These are phyloP conservation scores for Cryptococcus hybrid DNA, from an alignment of 1,284 basidiomycete genomes.

Conservation along the genomic window DNA sequence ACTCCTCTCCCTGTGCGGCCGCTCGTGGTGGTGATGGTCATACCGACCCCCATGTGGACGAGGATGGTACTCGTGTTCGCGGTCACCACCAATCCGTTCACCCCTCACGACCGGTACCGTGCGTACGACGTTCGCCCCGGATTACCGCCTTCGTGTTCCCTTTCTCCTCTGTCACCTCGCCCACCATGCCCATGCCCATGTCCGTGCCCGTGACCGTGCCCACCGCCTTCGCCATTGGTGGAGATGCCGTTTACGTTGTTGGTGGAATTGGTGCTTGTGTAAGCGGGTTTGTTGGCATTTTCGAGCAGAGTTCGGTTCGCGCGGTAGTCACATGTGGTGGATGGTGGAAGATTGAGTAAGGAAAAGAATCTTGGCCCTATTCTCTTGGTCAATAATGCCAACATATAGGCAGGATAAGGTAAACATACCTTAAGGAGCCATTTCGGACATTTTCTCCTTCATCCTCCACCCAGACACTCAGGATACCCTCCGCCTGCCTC, in stretches of 20 bases:
- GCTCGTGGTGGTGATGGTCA: too few species aligned
- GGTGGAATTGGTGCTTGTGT: neutral
- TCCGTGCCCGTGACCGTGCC: neutral
- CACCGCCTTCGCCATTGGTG: slow-evolving; percentile 4
- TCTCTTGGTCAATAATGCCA: neutral
- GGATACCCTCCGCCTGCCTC: slow-evolving; percentile 48
- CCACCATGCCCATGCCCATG: neutral
- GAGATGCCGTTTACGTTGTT: slow-evolving; percentile 1
- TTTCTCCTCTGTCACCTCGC: neutral
- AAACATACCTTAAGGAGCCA: slow-evolving; percentile 43
- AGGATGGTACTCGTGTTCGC: too few species aligned
- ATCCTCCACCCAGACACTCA: slow-evolving; percentile 52
- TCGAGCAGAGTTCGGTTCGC: slow-evolving; percentile 48
- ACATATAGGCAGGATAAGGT: neutral
- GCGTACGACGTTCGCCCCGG: slow-evolving; percentile 4
- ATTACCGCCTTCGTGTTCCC: neutral
- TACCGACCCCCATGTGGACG: too few species aligned
- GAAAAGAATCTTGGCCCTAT: slow-evolving; percentile 46
- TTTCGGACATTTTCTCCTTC: slow-evolving; percentile 44
- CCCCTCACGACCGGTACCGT: neutral
- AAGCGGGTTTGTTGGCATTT: slow-evolving; percentile 24
- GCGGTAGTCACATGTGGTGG: slow-evolving; percentile 49
- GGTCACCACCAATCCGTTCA: too few species aligned
- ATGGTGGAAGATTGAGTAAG: slow-evolving; percentile 41
- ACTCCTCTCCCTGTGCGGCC: neutral